Percentiles rank a stretch among this genome's conserved stretches.
phyloP scores from a whole-genome alignment of 495 filamentous ascomycete genomes.

The Aspergillus wentii region DNA sequence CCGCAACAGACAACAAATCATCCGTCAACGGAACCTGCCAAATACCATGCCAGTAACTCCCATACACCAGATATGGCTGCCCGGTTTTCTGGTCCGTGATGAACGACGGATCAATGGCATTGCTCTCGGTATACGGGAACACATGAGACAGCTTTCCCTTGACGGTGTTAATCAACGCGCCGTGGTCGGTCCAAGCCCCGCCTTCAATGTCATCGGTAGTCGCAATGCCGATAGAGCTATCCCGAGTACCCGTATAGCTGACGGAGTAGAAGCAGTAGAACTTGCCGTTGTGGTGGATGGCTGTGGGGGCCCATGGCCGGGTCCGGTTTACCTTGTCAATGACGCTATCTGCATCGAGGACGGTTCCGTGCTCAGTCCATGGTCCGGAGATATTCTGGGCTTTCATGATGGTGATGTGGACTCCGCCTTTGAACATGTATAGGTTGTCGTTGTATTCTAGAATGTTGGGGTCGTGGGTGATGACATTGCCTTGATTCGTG shows the following conservation, averaged over 20 bases:
- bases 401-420: conserved; percentile 26
- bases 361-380: conserved; percentile 35
- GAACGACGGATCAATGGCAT: conserved; percentile 69
- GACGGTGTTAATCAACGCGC: conserved; percentile 37
- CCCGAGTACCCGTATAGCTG: conserved; percentile 55
- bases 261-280: conserved; percentile 76
- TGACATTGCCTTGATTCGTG: conserved; percentile 30
- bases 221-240: conserved; percentile 68
- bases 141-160: conserved; percentile 34
- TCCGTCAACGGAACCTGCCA: conserved; percentile 56
- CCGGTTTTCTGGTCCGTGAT: conserved; percentile 40
- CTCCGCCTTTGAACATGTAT: conserved; percentile 37
- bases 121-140: conserved; percentile 51
- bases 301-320: conserved; percentile 59
- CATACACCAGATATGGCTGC: conserved; percentile 58
- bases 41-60: conserved; percentile 69
- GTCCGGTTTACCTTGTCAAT: conserved; percentile 31
- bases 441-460: conserved; percentile 24
- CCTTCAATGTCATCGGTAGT: conserved; percentile 52
- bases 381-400: conserved; percentile 33
- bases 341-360: conserved; percentile 29
- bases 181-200: conserved; percentile 52
- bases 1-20: conserved; percentile 33
- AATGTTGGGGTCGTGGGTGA: conserved; percentile 37
- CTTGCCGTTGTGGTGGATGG: conserved; percentile 44